phyloP scores from a whole-genome alignment of 352 stramenopile species.

The Pythium dissotocum region DNA sequence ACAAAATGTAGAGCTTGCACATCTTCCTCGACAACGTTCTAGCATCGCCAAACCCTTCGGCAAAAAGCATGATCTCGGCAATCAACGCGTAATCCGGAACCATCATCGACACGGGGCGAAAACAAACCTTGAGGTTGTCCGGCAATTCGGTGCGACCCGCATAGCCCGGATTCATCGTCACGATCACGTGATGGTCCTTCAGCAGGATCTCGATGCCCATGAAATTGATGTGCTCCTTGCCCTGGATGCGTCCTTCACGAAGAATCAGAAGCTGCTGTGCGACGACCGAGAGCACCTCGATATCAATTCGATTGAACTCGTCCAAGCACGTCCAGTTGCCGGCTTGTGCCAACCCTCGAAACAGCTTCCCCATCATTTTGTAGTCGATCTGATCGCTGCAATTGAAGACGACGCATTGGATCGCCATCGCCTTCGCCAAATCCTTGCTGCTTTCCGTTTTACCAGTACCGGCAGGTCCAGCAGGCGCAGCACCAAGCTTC shows the following conservation, averaged over 20 bases:
- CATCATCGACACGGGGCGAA: conserved; percentile 93
- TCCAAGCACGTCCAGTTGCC: conserved; percentile 92
- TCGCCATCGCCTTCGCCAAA: conserved; percentile 92
- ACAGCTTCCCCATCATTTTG: conserved; percentile 97
- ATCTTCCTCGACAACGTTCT: conserved; percentile 90
- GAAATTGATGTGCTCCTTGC: conserved; percentile 93
- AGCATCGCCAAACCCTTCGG: conserved; percentile 91
- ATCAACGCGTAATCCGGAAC: conserved; percentile 91
- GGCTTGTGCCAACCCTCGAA: conserved; percentile 90
- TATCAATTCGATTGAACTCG: conserved; percentile 95
- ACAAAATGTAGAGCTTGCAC: conserved; percentile 91
- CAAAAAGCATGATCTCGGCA: conserved; percentile 93
- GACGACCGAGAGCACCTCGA: conserved; percentile 94
- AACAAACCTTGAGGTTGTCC: conserved; percentile 93
- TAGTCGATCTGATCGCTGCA: conserved; percentile 96
- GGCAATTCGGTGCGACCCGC: conserved; percentile 91
- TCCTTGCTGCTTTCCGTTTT: conserved; percentile 98
- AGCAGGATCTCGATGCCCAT: conserved; percentile 95
- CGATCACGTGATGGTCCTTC: conserved; percentile 96
- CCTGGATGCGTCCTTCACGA: conserved; percentile 75
- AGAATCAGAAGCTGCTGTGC: conserved; percentile 88
- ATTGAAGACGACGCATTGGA: conserved; percentile 96
- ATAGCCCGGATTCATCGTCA: conserved; percentile 95
- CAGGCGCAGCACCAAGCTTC: conserved; percentile 91
- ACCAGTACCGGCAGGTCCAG: conserved; percentile 93